phyloP scores from a whole-genome alignment of 345 rosid genomes.

The Eucalyptus sideroxylon region DNA sequence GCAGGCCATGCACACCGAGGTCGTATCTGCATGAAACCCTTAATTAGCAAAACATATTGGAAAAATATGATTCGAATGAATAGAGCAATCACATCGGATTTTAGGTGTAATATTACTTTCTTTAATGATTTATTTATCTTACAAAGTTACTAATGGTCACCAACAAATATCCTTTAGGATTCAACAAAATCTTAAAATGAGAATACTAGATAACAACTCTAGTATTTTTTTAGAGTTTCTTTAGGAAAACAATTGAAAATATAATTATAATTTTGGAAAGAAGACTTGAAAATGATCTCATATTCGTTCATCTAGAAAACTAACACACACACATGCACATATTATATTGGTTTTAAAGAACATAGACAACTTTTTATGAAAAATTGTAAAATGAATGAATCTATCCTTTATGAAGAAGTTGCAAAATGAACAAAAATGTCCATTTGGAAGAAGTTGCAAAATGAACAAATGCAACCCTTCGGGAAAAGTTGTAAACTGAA shows the following conservation, averaged over 20 bases:
- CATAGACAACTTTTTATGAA: too few species aligned
- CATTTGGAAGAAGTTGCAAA: neutral
- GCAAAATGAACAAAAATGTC: neutral
- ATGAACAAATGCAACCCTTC: fast-evolving
- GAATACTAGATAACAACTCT: fast-evolving
- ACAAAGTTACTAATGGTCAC: too few species aligned
- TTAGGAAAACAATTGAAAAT: too few species aligned
- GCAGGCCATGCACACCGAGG: conserved; percentile 58
- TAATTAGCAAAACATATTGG: neutral
- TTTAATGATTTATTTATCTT: fast-evolving
- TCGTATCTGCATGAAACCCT: conserved; percentile 34
- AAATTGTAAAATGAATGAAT: too few species aligned
- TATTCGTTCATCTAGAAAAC: too few species aligned
- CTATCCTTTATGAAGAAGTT: fast-evolving
- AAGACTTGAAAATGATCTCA: too few species aligned
- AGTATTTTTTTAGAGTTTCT: fast-evolving
- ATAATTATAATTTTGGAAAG: too few species aligned
- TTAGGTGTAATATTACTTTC: fast-evolving
- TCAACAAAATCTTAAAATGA: too few species aligned
- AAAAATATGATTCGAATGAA: too few species aligned
- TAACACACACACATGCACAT: too few species aligned
- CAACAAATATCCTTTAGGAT: fast-evolving
- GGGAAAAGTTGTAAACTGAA: neutral
- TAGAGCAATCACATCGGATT: too few species aligned
- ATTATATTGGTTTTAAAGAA: too few species aligned